phyloP scores from a whole-genome alignment of 1,139 yeast species.

The Magnusiomyces sp. region DNA sequence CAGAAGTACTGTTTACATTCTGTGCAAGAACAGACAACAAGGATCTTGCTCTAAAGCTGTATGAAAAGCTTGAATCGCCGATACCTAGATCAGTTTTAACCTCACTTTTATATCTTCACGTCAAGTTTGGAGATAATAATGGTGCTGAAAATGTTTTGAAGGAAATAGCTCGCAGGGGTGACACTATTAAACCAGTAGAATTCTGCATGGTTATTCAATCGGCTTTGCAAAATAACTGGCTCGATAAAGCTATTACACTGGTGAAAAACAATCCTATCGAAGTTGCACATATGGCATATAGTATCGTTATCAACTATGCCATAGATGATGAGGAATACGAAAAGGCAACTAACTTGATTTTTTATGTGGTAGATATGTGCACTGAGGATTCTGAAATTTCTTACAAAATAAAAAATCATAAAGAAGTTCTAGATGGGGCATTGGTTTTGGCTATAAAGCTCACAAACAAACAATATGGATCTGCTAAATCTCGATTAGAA shows the following conservation, averaged over 20 bases:
- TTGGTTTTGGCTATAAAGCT: not conserved
- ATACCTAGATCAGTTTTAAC: slow-evolving; percentile 26
- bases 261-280: slow-evolving; percentile 12
- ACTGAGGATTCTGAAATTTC: not conserved
- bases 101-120: slow-evolving; percentile 35
- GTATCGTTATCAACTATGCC: slow-evolving; percentile 13
- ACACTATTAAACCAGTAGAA: slow-evolving; percentile 17
- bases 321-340: slow-evolving; percentile 12
- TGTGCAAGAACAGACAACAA: slow-evolving; percentile 20
- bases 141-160: slow-evolving; percentile 36
- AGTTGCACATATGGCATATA: slow-evolving; percentile 11
- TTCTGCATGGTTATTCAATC: slow-evolving; percentile 20
- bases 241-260: slow-evolving; percentile 11
- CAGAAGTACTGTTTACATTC: slow-evolving; percentile 22
- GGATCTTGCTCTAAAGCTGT: slow-evolving; percentile 20
- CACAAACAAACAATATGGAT: not conserved
- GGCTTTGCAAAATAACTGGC: slow-evolving; percentile 15
- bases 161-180: slow-evolving; percentile 24
- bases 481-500: not conserved
- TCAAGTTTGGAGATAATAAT: slow-evolving; percentile 34
- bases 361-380: no score
- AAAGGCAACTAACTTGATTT: no score
- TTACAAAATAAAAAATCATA: not conserved
- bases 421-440: no score
- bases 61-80: slow-evolving; percentile 19